Evolutionary conservation across 2,329 filamentous ascomycete species (phyloP).

Genomic region (Claviceps capensis): DNA sequence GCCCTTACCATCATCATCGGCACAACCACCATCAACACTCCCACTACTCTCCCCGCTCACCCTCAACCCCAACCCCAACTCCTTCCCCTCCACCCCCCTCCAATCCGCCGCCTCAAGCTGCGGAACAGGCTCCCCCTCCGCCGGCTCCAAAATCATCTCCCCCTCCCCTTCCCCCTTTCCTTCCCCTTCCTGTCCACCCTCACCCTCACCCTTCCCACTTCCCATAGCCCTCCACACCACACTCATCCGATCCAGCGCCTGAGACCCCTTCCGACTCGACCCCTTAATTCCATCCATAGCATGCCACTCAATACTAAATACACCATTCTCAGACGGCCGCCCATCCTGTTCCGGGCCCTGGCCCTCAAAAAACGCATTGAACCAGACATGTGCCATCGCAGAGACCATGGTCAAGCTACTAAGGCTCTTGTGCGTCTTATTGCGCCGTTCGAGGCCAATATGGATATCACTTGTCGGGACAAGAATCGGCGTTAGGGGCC

Average conservation of each 20-base stretch:
- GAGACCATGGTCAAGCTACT: slow-evolving; percentile 85
- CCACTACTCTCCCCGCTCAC: slow-evolving; percentile 62
- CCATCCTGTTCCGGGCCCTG: slow-evolving; percentile 56
- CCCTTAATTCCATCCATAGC: slow-evolving; percentile 92
- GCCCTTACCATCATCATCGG: slow-evolving; percentile 7
- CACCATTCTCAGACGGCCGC: slow-evolving; percentile 50
- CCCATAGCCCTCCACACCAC: slow-evolving; percentile 61
- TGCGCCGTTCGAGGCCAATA: slow-evolving; percentile 76
- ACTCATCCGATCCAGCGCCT: slow-evolving; percentile 67
- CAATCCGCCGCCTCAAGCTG: slow-evolving; percentile 62
- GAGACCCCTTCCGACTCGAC: slow-evolving; percentile 64
- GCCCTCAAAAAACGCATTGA: slow-evolving; percentile 89
- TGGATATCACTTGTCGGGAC: slow-evolving; percentile 78
- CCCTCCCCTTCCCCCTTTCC: slow-evolving; percentile 1
- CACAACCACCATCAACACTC: slow-evolving; percentile 15
- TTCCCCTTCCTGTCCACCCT: slow-evolving; percentile 7
- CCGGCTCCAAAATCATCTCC: slow-evolving; percentile 43
- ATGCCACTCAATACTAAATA: slow-evolving; percentile 46
- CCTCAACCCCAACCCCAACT: slow-evolving; percentile 56
- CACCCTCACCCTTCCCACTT: too few species aligned
- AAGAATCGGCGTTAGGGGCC: slow-evolving; percentile 52
- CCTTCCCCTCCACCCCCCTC: slow-evolving; percentile 40
- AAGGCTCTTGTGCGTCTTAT: slow-evolving; percentile 61
- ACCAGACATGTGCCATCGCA: slow-evolving; percentile 89
- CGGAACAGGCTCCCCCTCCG: slow-evolving; percentile 51